Evolutionary conservation across 1,284 basidiomycete species (phyloP), one percentile per base, ranked within the genome.

Genomic region (Cryptococcus sp.): DNA sequence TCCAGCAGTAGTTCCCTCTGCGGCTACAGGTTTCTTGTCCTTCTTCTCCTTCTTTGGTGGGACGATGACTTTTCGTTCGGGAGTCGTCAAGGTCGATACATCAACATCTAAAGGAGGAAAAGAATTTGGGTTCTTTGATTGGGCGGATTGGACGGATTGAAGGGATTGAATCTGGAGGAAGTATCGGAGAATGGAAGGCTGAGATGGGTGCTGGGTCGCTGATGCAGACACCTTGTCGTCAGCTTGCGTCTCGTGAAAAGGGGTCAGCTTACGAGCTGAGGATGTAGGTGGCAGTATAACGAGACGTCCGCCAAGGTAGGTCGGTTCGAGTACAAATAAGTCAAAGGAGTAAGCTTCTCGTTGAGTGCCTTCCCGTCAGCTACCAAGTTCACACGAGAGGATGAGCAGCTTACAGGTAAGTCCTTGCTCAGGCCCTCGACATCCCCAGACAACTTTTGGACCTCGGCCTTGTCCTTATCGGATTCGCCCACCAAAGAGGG

Each of bases 91-190:
- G 56, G 84, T 81, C 34, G 82, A 81, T 40, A 92, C 75, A 68
- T 93, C 85, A 59, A 96, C 83, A 1, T 77, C 53, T 39, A 94
- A 79, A 3, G 79, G 57, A 7, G 79, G 73, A 73, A 87, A 88
- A 7, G 66, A 56, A 59, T 76, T 73, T 40, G 70, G 65, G 23
- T 73, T 57, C 45, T 60, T 53, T 55, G 64, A 56, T 62, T 72
- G 67, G 51, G 74, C 71, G 3, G 70, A 65, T 49, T 65, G 53
- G 49, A 75, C 70, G 5, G 85, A 80, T 3, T 84, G 79, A 21
- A 80, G 79, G 46, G 82, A 80, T 78, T 97, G 92, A 55, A 97
- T 83, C 72, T 94, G 88, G 71, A 92, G 87, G 70, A 96, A 94
- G 80, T 93, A 94, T 48, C 93, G 88, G 43, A 88, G 87, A 45